phyloP scores from a whole-genome alignment of 305 asterid species.

The Solanum hybrid region DNA sequence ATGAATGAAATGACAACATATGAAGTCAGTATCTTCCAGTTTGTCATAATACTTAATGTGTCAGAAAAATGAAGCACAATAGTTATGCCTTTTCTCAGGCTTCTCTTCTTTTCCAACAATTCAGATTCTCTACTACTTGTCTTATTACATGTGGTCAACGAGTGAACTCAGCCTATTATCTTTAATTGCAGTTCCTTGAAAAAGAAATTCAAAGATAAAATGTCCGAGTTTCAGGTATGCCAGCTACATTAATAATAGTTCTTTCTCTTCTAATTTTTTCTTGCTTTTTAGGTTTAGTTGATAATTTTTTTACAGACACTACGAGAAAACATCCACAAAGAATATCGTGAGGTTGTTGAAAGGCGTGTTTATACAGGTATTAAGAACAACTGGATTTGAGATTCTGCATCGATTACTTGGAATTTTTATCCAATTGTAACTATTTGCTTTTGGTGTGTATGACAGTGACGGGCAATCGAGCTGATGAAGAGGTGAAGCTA shows the following conservation, averaged over 20 bases:
- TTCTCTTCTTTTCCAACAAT: neutral
- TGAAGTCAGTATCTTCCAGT: neutral
- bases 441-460: neutral
- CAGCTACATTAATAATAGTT: slow-evolving; percentile 8
- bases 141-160: neutral
- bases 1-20: neutral
- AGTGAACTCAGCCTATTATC: neutral
- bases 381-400: neutral
- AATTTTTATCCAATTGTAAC: neutral
- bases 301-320: slow-evolving; percentile 44
- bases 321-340: slow-evolving; percentile 89
- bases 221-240: slow-evolving; percentile 69
- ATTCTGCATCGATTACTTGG: neutral
- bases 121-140: neutral
- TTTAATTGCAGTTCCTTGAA: slow-evolving; percentile 65
- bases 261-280: neutral
- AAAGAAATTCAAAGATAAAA: slow-evolving; percentile 86
- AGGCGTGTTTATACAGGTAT: slow-evolving; percentile 94
- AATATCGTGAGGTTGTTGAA: slow-evolving; percentile 97
- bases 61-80: neutral
- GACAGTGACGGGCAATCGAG: slow-evolving; percentile 85
- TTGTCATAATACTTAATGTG: neutral
- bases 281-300: slow-evolving; percentile 3
- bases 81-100: neutral
- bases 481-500: slow-evolving; percentile 84